Percentiles rank a stretch among this genome's conserved stretches.
Conservation (phyloP, 2,329 filamentous ascomycete species). For the Cyanodermella asteris region DNA sequence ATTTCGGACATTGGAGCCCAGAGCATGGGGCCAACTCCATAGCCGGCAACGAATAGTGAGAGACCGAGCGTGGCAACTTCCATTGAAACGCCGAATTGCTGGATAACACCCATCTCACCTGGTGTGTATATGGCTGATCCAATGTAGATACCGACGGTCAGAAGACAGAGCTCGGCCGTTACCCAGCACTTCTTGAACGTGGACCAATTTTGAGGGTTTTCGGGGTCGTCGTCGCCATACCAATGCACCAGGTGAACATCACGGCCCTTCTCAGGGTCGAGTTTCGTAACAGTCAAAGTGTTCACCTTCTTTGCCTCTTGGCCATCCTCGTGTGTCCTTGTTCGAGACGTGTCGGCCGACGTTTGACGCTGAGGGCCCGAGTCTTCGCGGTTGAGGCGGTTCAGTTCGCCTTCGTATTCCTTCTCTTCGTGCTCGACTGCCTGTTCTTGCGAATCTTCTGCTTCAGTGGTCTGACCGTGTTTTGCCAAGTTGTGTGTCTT, state of each 20-base stretch:
- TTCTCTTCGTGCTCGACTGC: too few relatives aligned
- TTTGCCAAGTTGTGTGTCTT: slow-evolving; percentile 27
- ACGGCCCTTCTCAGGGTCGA: slow-evolving; percentile 30
- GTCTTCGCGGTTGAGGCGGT: neutral
- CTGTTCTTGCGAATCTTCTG: too few relatives aligned
- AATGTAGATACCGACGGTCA: slow-evolving; percentile 29
- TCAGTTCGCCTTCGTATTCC: slow-evolving; percentile 5
- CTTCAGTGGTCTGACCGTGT: slow-evolving; percentile 19
- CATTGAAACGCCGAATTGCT: slow-evolving; percentile 22
- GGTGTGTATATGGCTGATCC: slow-evolving; percentile 30
- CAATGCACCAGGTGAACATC: slow-evolving; percentile 29
- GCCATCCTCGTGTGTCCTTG: slow-evolving; percentile 6
- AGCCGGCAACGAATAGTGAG: slow-evolving; percentile 27
- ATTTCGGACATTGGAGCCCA: slow-evolving; percentile 27
- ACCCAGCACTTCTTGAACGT: slow-evolving; percentile 21
- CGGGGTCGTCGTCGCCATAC: slow-evolving; percentile 26
- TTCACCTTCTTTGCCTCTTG: slow-evolving; percentile 13
- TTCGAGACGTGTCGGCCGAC: slow-evolving; percentile 5
- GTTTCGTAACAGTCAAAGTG: slow-evolving; percentile 18
- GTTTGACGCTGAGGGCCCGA: slow-evolving; percentile 1
- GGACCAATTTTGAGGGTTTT: slow-evolving; percentile 23
- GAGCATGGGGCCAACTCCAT: slow-evolving; percentile 26
- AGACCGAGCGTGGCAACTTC: slow-evolving; percentile 27
- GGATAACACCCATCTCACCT: slow-evolving; percentile 18
- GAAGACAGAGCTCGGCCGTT: slow-evolving; percentile 24